Evolutionary conservation across 2,329 filamentous ascomycete genomes (phyloP).

Genomic region (Apiospora aurea): DNA sequence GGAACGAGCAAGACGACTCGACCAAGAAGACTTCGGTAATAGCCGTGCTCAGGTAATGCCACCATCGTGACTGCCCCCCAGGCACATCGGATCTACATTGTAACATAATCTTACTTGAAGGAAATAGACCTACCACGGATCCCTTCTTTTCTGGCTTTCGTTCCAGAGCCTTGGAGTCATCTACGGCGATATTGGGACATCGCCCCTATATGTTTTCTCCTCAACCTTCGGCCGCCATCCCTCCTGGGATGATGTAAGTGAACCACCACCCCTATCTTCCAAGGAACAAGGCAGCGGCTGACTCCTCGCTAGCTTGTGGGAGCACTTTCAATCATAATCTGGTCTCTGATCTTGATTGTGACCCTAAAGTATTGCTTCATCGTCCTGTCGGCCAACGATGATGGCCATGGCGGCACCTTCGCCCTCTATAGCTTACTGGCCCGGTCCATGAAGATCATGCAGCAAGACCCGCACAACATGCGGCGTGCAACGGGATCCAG

Average conservation of each 20-base stretch:
- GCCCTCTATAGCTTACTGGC: constrained; percentile 68
- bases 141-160: constrained; percentile 50
- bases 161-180: constrained; percentile 70
- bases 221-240: constrained; percentile 65
- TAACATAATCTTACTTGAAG: background rate
- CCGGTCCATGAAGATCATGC: constrained; percentile 64
- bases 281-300: background rate
- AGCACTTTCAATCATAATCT: constrained; percentile 70
- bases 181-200: constrained; percentile 68
- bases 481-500: constrained; percentile 62
- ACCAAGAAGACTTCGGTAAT: background rate
- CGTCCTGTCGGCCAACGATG: constrained; percentile 68
- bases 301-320: constrained; percentile 53
- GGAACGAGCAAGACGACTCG: constrained; percentile 7
- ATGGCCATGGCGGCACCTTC: constrained; percentile 73
- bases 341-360: constrained; percentile 70
- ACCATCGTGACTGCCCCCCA: background rate
- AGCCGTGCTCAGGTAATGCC: background rate
- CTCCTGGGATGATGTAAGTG: constrained; percentile 52
- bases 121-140: constrained; percentile 22
- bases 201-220: constrained; percentile 72
- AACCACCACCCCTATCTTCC: too few relatives aligned
- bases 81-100: background rate
- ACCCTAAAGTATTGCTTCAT: constrained; percentile 71
- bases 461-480: constrained; percentile 59